A percentile compares a stretch with the other conserved stretches of the same genome.
Conservation (phyloP, 1,284 basidiomycete genomes). For the Clitocybe nebularis region DNA sequence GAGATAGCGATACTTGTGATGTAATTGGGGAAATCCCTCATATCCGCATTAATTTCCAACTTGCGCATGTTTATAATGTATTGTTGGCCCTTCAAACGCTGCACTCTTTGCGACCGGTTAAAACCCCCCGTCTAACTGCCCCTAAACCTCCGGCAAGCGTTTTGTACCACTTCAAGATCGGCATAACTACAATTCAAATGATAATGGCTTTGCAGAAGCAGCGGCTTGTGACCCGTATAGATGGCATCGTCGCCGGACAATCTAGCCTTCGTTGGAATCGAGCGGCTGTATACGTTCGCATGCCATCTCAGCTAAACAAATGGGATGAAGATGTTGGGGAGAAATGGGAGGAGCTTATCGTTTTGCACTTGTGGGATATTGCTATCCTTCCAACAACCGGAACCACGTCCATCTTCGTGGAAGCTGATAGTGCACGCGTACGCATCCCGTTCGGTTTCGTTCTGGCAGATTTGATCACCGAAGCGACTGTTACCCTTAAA, state of each 20-base stretch:
- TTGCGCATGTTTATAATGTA: conserved; percentile 73
- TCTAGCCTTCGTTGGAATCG: conserved; percentile 33
- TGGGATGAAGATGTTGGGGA: conserved; percentile 31
- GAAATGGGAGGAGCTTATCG: conserved; percentile 79
- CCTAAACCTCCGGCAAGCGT: conserved; percentile 17
- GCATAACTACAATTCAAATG: conserved; percentile 42
- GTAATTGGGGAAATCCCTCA: conserved; percentile 36
- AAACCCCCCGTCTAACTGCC: conserved; percentile 9
- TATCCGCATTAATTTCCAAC: conserved; percentile 47
- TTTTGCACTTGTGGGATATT: conserved; percentile 61
- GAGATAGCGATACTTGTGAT: conserved; percentile 33
- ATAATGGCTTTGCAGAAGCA: conserved; percentile 45
- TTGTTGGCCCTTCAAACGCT: conserved; percentile 64
- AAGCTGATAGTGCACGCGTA: conserved; percentile 66
- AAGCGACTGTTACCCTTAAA: conserved; percentile 63
- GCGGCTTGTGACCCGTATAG: conserved; percentile 43
- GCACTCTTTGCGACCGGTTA: conserved; percentile 37
- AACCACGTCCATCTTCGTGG: conserved; percentile 41
- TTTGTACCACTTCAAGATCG: conserved; percentile 27
- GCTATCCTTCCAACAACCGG: conserved; percentile 28
- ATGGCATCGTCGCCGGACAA: conserved; percentile 32
- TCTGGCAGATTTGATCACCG: conserved; percentile 70
- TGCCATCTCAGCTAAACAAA: conserved; percentile 26
- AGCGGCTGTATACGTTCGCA: conserved; percentile 43
- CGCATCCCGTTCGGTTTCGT: conserved; percentile 81